phyloP scores from a whole-genome alignment of 1,139 yeast genomes.

The Eremothecium sinecaudum region DNA sequence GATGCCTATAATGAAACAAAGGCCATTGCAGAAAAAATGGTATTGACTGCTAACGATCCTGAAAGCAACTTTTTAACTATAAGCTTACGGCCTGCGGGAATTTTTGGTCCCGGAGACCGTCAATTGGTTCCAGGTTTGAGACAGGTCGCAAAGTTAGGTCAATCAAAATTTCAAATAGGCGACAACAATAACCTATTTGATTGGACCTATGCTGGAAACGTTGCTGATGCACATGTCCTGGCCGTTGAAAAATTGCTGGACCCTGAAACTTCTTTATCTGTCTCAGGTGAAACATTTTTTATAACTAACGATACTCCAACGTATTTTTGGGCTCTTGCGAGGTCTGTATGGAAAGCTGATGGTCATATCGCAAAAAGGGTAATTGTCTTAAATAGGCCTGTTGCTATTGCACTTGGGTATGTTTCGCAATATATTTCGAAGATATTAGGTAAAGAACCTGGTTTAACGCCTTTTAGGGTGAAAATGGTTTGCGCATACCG shows the following conservation, averaged over 20 bases:
- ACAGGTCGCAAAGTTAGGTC: constrained; percentile 73
- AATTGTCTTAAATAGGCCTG: constrained; percentile 58
- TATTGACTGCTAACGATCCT: constrained; percentile 56
- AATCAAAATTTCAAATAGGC: constrained; percentile 87
- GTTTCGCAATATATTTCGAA: constrained; percentile 65
- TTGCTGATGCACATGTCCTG: constrained; percentile 90
- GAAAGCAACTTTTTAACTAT: constrained; percentile 57
- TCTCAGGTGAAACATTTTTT: constrained; percentile 83
- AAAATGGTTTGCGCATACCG: constrained; percentile 89
- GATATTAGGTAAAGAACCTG: constrained; percentile 72
- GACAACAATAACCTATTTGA: constrained; percentile 89
- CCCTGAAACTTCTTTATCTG: constrained; percentile 33
- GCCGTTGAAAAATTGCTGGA: constrained; percentile 72
- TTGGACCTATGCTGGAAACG: constrained; percentile 99
- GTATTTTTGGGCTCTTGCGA: constrained; percentile 94
- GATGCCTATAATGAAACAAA: constrained; percentile 95
- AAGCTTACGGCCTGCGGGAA: constrained; percentile 93
- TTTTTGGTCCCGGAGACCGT: constrained; percentile 97
- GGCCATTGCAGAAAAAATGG: constrained; percentile 81
- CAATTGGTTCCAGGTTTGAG: constrained; percentile 92
- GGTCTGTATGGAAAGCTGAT: constrained; percentile 95
- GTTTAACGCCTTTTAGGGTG: constrained; percentile 93
- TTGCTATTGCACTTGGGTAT: constrained; percentile 76
- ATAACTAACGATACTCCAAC: constrained; percentile 91
- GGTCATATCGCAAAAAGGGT: constrained; percentile 68